Base-by-base conservation (phyloP, 2,329 filamentous ascomycete genomes). In the Golovinomyces cichoracearum region DNA sequence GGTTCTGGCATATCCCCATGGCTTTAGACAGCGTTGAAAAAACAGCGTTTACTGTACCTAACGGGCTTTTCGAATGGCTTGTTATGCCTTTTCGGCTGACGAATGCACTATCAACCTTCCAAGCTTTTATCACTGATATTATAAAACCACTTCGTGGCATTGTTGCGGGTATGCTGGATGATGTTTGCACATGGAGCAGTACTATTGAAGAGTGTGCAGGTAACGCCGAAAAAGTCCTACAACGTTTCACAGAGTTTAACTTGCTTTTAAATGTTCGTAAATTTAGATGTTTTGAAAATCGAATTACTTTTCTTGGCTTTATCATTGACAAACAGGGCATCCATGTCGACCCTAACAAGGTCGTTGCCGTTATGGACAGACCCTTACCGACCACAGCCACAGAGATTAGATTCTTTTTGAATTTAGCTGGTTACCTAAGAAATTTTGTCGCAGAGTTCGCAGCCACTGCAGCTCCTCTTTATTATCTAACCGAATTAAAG, bases 11-110 rank as follows among this genome's bases (percentile, higher is more conserved):
- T 10, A 47, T 47, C 13, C 31, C 15, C 12, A 35, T 35, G 45
- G 17, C 15, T 38, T 13, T n/a, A 25, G 17, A 47, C 13, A 37
- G 9, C 15, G 2, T 5, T 3, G 45, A 37, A 38, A 47, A 45
- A 25, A 47, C 21, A 23, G 29, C 19, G 4, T 47, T 37, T 26
- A 33, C 17, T 4, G 17, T 33, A 25, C 29, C 45, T 25, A 22
- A 35, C 23, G 29, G 45, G 3, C 17, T 47, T 22, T 47, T 25
- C 22, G 17, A 47, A 47, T 47, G 45, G 45, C 45, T 37, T 17
- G 45, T 37, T n/a, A 37, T 37, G 45, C 45, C 29, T 12, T 47
- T 47, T 38, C 29, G 12, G 5, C 19, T 37, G 17, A 33, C 19
- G 4, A 47, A 47, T 26, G 19, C 29, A 4, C 41, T 15, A 33